phyloP scores from a whole-genome alignment of 116 monocot species.

The Papilionanthe hybrid region DNA sequence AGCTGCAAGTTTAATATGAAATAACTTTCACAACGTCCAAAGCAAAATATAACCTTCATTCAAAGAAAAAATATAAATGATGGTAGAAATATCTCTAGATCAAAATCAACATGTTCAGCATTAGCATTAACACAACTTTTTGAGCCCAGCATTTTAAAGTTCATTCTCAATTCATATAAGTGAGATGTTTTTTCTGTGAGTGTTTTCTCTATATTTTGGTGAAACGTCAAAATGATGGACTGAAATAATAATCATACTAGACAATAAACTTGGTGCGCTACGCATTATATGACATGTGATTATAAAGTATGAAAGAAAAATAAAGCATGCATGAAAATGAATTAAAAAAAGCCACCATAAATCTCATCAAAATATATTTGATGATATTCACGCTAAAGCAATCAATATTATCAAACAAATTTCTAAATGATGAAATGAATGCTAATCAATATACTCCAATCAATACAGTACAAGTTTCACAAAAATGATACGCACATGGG shows the following conservation, averaged over 20 bases:
- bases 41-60: neutral
- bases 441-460: neutral
- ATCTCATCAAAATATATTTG: neutral
- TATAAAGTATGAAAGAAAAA: neutral
- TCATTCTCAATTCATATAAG: too few relatives aligned
- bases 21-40: neutral
- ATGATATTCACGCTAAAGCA: neutral
- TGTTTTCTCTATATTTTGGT: too few relatives aligned
- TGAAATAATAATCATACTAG: neutral
- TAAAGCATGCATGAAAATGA: neutral
- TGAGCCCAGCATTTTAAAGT: too few relatives aligned
- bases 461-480: neutral
- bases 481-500: neutral
- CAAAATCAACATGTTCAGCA: neutral
- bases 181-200: too few relatives aligned
- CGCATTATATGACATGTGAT: neutral
- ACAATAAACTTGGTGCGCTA: neutral
- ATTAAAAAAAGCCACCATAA: neutral
- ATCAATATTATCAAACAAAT: neutral
- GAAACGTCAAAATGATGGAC: too few relatives aligned
- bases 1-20: conserved; percentile 45
- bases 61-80: neutral
- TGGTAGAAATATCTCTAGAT: neutral
- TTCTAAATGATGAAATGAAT: neutral
- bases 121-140: neutral